Base-by-base conservation (phyloP, 2,329 filamentous ascomycete genomes). In the Fusarium pseudonygamai region DNA sequence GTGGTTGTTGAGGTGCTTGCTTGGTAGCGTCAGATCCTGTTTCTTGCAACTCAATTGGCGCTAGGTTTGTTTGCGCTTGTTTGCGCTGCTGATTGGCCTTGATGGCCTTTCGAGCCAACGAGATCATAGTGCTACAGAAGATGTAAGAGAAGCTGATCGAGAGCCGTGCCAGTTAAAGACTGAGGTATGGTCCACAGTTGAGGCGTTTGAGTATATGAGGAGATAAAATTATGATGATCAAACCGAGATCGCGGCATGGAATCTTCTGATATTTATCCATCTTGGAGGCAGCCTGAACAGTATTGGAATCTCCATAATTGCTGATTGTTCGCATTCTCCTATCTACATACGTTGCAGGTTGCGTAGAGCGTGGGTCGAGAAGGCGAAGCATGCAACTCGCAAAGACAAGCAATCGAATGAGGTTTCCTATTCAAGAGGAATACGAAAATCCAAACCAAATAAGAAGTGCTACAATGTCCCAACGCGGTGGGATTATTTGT, bases 381-480 rank as follows among this genome's bases (percentile, higher is more conserved):
- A 34, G 40, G 42, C 40, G 56, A 71, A 52, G 53, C 55, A 39
- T 43, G 40, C 36, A 62, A 39, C 45, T 42, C 32, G 43, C 28
- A n/a, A 37, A 43, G 34, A 42, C 36, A 36, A 39, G 47, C 43
- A 42, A 58, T 77, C 72, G 75, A 77, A 77, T 75, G 65, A 37
- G 47, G 24, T 73, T 74, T 72, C 75, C 72, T 60, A 57, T 71
- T 67, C 39, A 26, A 64, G 62, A 58, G 47, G 18, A 40, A 24
- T 34, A 45, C 24, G 24, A 32, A 40, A 18, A 7, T 6, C 8
- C 6, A 30, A 36, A 26, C 3, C 74, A 73, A 77, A 68, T 75
- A 13, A 43, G 20, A 34, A 49, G 28, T 12, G 42, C 6, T 30
- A 16, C 24, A 24, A n/a, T 24, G n/a, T 45, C 22, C 37, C 15